Conservation (phyloP, 2,329 filamentous ascomycete species). For the Pestalotiopsis sp. region DNA sequence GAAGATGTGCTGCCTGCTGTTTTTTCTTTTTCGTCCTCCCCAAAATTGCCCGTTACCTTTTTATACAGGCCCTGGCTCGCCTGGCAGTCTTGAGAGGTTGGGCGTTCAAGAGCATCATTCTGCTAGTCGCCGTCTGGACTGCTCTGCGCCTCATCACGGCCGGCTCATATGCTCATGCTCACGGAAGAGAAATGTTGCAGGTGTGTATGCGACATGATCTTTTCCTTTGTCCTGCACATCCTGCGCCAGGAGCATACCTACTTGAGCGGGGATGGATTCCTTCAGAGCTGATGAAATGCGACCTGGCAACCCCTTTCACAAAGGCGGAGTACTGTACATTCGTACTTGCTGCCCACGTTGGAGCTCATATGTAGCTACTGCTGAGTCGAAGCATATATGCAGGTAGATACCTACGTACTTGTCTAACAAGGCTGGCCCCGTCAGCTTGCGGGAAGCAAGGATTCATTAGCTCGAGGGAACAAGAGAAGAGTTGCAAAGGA, state of each 20-base stretch:
- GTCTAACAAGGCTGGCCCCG: slow-evolving; percentile 8
- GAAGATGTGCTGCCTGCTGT: not conserved
- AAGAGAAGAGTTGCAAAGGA: not conserved
- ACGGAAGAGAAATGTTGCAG: no score
- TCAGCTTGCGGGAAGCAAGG: slow-evolving; percentile 9
- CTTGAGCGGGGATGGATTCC: not conserved
- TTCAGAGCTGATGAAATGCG: not conserved
- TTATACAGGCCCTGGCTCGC: no score
- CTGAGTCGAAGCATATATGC: not conserved
- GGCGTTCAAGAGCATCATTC: no score
- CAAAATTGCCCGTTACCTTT: no score
- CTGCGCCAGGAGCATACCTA: not conserved
- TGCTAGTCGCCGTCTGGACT: no score
- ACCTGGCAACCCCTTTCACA: not conserved
- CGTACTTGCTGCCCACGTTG: not conserved
- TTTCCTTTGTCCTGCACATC: not conserved
- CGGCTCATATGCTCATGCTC: no score
- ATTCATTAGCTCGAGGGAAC: slow-evolving; percentile 3
- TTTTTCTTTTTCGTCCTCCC: no score
- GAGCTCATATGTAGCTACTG: not conserved
- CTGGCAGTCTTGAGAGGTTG: no score
- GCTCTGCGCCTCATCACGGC: no score
- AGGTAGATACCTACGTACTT: not conserved
- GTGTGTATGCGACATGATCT: no score
- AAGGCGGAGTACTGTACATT: not conserved